phyloP scores from a whole-genome alignment of 305 asterid species.

The Lippia alba region DNA sequence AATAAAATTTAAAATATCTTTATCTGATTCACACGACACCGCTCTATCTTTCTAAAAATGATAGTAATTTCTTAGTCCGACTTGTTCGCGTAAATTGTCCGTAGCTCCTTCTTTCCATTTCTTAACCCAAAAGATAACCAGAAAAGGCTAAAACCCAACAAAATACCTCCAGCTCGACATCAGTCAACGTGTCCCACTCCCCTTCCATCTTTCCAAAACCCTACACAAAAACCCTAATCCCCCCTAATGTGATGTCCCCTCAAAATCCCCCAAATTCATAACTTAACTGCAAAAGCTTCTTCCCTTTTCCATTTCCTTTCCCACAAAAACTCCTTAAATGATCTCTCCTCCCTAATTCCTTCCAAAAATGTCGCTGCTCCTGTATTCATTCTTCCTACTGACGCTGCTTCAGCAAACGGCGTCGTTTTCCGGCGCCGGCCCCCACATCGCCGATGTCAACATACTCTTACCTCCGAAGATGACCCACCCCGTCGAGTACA shows the following conservation, averaged over 20 bases:
- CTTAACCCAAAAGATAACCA: background rate
- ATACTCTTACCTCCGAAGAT: conserved; percentile 85
- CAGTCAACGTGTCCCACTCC: conserved; percentile 29
- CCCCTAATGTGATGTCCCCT: conserved; percentile 10
- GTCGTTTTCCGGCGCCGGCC: conserved; percentile 54
- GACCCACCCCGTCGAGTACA: conserved; percentile 88
- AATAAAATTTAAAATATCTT: too few species aligned
- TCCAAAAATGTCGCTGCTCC: conserved; percentile 45
- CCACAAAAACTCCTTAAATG: conserved; percentile 27
- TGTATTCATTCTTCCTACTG: conserved; percentile 40
- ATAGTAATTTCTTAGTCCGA: too few species aligned
- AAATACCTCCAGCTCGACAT: background rate
- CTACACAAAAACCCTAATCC: conserved; percentile 45
- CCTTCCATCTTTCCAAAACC: conserved; percentile 31
- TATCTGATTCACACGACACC: too few species aligned
- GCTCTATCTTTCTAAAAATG: too few species aligned
- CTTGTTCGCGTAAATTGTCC: too few species aligned
- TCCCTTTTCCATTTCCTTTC: background rate
- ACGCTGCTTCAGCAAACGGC: conserved; percentile 34
- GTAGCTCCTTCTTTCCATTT: background rate
- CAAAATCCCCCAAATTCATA: background rate
- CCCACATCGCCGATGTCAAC: conserved; percentile 91
- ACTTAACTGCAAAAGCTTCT: too few species aligned
- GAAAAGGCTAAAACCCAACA: background rate
- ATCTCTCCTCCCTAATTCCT: conserved; percentile 21